A percentile compares a stretch with the other conserved stretches of the same genome.
These are phyloP conservation scores for Cardamine occulta DNA, from an alignment of 345 rosid species.

Conservation along the genomic window DNA sequence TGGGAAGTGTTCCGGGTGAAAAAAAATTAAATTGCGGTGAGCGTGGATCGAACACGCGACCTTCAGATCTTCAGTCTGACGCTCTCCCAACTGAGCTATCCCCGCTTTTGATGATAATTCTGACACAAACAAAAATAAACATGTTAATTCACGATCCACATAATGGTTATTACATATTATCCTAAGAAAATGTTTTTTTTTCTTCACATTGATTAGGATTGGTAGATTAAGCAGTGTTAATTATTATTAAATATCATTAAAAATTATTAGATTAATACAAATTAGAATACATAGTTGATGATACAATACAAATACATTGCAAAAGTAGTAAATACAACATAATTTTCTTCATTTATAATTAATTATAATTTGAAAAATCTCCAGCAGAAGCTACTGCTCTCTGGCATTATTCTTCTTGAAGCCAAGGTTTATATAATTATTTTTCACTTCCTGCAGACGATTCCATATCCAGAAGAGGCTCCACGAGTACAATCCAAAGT, in stretches of 20 bases:
- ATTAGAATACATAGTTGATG: constrained; percentile 9
- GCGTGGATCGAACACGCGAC: constrained; percentile 77
- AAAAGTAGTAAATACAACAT: neutral
- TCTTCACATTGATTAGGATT: neutral
- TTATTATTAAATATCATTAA: constrained; percentile 2
- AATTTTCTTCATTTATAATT: constrained; percentile 3
- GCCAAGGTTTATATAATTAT: neutral
- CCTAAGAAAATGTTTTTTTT: neutral
- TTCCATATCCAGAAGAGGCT: constrained; percentile 54
- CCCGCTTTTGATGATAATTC: constrained; percentile 44
- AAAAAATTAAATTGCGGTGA: constrained; percentile 50
- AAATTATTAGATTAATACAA: constrained; percentile 22
- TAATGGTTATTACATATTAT: too few relatives aligned
- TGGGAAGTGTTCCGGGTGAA: too few relatives aligned
- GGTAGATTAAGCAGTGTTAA: neutral
- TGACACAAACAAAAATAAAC: too few relatives aligned
- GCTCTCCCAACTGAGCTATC: constrained; percentile 99
- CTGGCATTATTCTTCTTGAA: constrained; percentile 35
- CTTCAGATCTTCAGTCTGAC: constrained; percentile 82
- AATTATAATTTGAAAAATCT: constrained; percentile 11
- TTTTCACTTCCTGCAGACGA: constrained; percentile 58
- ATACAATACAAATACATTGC: constrained; percentile 27
- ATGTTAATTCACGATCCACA: too few relatives aligned
- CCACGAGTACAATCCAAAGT: constrained; percentile 57
- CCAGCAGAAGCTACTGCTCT: constrained; percentile 38